Evolutionary conservation across 2,329 filamentous ascomycete genomes (phyloP), one percentile per base, ranked within the genome.

Genomic region (Cordyceps pruinosa): DNA sequence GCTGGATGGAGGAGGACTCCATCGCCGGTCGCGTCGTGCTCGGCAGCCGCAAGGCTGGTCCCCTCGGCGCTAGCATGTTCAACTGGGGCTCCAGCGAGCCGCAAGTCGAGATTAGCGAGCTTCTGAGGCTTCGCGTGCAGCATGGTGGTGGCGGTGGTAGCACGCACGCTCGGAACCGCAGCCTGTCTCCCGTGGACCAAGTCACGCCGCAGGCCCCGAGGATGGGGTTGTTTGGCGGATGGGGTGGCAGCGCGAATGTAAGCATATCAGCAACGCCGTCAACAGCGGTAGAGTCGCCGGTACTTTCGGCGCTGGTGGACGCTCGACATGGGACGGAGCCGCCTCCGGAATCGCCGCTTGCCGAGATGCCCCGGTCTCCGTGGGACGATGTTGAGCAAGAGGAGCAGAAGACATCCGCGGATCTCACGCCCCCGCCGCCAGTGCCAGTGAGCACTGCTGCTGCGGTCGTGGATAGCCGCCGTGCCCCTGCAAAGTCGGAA

Each of bases 1-100:
- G 82, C 26, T 88, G 85, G 85, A 84, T 86, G 76, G 81, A 85
- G 62, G 80, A 86, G 62, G 83, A 84, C 62, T 80, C 81, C 0
- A 79, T 82, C 28, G 73, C 78, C 2, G 80, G 82, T 1, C 76
- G 77, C n/a, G 66, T 69, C 7, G 66, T 70, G 25, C 64, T 72
- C 3, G 72, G 73, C 1, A 70, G 73, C 49, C 69, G 73, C 47
- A 69, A 74, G 17, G 64, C 65, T 0, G 71, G 69, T 1, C 67
- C 53, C 8, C 73, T 75, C 19, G 77, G 76, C 39, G 74, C 73
- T 6, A 76, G 74, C 58, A 75, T 81, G 61, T 87, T 86, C 67
- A 81, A 83, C 30, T 87, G 84, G 84, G 80, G 85, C 61, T 77
- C 77, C 15, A 73, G 75, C 19, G 75, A 77, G 0, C 73, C 77